Base-by-base conservation (phyloP, 331 rosid species). In the Quercus phellos region DNA sequence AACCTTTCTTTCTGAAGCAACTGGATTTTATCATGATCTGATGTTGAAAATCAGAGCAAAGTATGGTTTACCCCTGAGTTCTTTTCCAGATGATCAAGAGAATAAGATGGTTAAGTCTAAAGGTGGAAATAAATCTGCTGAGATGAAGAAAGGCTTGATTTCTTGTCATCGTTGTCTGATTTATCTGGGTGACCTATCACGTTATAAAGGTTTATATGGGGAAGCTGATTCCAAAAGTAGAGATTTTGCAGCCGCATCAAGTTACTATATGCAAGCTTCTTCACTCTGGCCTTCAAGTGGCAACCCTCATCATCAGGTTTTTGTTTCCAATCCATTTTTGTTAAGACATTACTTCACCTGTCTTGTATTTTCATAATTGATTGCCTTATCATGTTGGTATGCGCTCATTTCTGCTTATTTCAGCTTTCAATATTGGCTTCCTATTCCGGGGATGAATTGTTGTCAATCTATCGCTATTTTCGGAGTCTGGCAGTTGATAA, bases 171-270 rank as follows among this genome's bases (percentile, higher is more conserved):
- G 96, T 24, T 90, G 98, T 89, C 83, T 92, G 90, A 95, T 95
- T 82, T 95, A 95, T 82, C 83, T 95, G 87, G 99, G 99, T 80
- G 99, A 95, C 85, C 99, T 95, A 77, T 98, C 98, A 64, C 99
- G 99, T 74, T 95, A 95, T 90, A 95, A 95, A 90, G 99, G 97
- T 76, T 75, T 86, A 80, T 95, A 95, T 54, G 99, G 99, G 10
- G 97, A 93, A 61, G 92, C 87, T 21, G 97, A 93, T 79, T 92
- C 98, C 16, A 81, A 69, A 82, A 85, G 85, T 68, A 93, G 97
- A 11, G 99, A 95, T 84, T 89, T 85, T 72, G 77, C 89, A 54
- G 96, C 99, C 71, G 99, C 99, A 80, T 93, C 99, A 73, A 88
- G 99, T 89, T 95, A 95, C 85, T 95, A 95, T 54, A 68, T 89